Base-by-base conservation (phyloP, 371 early-diverging fungal genomes). In the Paramicrosporidium saccamoebae region DNA sequence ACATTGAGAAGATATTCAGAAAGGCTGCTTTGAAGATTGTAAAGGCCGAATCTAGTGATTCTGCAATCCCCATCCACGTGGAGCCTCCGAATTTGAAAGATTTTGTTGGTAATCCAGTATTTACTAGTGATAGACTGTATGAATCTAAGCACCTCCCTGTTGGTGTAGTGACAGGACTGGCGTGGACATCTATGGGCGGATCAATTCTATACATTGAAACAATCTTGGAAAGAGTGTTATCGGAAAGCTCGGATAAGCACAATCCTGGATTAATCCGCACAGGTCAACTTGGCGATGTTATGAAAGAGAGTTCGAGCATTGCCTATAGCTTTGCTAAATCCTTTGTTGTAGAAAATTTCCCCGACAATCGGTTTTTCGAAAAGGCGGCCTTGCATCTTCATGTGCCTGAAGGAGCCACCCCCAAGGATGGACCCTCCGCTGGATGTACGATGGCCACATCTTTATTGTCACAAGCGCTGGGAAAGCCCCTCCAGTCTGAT, bases 351-450 rank as follows among this genome's bases (percentile, higher is more conserved):
- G 46, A 50, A 7, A 41, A 41, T 2, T 60, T 57, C 46, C 75
- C 78, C 3, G 54, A 59, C 20, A 81, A 77, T 47, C 51, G 50
- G 25, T 82, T 86, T 53, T 88, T 88, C 35, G 62, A 69, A 26
- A 58, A 63, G 28, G 72, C 75, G 1, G 41, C 52, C 15, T 61
- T 92, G 5, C 94, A 92, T 42, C 35, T 92, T 34, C 94, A 92
- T 41, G 81, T 84, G 4, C 94, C 94, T 5, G 90, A 84, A 28
- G 94, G 90, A 4, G 88, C 90, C 3, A 81, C 78, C 1, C 90
- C 86, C 25, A 92, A 88, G 39, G 94, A 92, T 46, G 94, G 88
- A 1, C 88, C 92, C 3, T 75, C 77, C 19, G 92, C 90, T 9
- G 90, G 90, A 29, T 51, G 67, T 9, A 86, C 90, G 2, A 88